Evolutionary conservation across 164 flowering plant genomes (phyloP).

Genomic region (Annona cherimola): DNA sequence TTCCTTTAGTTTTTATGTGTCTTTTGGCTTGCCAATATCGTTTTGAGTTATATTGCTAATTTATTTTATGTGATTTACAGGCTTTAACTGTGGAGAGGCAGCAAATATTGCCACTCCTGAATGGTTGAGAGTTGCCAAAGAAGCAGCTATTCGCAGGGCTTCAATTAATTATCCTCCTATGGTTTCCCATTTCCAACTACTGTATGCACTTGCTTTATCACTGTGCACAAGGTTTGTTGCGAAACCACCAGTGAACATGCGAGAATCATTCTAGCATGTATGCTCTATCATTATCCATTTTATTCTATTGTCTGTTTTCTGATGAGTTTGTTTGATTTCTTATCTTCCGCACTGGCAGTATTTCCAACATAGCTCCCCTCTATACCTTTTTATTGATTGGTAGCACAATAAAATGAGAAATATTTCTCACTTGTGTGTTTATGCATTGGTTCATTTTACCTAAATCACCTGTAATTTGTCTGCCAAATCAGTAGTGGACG

Average conservation of each 20-base stretch:
- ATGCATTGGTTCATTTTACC: too few species aligned
- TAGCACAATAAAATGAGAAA: too few species aligned
- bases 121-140: slow-evolving; percentile 90
- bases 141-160: slow-evolving; percentile 96
- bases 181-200: slow-evolving; percentile 96
- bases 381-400: too few species aligned
- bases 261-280: background rate
- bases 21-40: background rate
- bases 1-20: background rate
- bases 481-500: too few species aligned
- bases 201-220: slow-evolving; percentile 79
- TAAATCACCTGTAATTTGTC: too few species aligned
- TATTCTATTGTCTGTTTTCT: background rate
- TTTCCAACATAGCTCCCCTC: too few species aligned
- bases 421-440: too few species aligned
- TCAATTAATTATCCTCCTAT: slow-evolving; percentile 91
- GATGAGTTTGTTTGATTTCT: background rate
- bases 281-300: background rate
- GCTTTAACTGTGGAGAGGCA: slow-evolving; percentile 97
- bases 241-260: background rate
- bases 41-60: background rate
- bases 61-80: slow-evolving; percentile 27
- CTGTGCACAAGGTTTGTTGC: slow-evolving; percentile 65
- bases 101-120: slow-evolving; percentile 98
- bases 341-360: background rate